Conservation (phyloP, 2,329 filamentous ascomycete species). For the Sarocladiaceae sp. region DNA sequence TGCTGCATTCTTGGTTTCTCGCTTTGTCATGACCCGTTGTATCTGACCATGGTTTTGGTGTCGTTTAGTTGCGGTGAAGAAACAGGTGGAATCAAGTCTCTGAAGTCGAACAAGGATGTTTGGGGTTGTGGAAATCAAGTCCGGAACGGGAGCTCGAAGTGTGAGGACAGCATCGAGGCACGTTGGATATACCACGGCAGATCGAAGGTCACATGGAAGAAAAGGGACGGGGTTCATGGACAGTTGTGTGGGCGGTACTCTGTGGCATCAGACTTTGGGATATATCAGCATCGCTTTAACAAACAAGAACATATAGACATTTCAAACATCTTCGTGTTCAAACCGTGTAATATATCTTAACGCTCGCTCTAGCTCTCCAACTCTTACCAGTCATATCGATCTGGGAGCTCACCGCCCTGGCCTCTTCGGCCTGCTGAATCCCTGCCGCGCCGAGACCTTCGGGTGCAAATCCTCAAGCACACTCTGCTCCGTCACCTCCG, state of each 20-base stretch:
- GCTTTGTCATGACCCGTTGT: constrained; percentile 2
- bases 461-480: constrained; percentile 64
- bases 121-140: not conserved
- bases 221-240: not conserved
- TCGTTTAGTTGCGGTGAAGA: constrained; percentile 4
- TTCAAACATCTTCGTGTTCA: too few species aligned
- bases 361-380: not conserved
- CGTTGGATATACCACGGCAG: constrained; percentile 4
- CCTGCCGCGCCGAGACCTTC: constrained; percentile 57
- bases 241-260: not conserved
- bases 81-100: constrained; percentile 4
- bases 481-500: constrained; percentile 61
- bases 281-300: too few species aligned
- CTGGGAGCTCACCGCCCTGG: constrained; percentile 52
- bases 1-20: not conserved
- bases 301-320: too few species aligned
- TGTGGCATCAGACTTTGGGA: constrained; percentile 6
- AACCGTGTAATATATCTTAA: too few species aligned
- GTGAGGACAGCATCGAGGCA: constrained; percentile 1
- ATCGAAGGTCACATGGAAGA: not conserved
- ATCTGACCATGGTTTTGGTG: constrained; percentile 8
- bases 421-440: constrained; percentile 72
- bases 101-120: not conserved
- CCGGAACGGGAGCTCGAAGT: not conserved
- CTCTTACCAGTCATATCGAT: not conserved